Conservation (phyloP, 139 green algal genomes). For the Volvox reticuliferus region DNA sequence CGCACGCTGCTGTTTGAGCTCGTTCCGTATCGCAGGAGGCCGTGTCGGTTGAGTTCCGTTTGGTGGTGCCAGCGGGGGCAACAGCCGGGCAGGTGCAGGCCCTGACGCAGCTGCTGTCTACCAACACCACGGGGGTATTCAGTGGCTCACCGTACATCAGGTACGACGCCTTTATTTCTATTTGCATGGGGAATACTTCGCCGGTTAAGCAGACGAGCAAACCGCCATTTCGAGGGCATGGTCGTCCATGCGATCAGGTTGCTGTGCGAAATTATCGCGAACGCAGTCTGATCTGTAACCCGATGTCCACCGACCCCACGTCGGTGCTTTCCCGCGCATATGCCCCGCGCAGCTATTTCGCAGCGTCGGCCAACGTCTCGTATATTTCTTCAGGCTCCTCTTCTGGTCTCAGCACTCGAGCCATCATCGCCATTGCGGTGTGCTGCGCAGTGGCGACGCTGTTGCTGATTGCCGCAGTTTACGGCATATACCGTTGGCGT, state of each 20-base stretch:
- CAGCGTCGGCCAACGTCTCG: neutral
- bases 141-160: neutral
- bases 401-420: neutral
- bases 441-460: neutral
- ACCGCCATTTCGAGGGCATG: neutral
- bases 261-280: neutral
- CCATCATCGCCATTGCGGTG: neutral
- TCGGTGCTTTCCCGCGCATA: neutral
- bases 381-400: neutral
- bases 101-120: neutral
- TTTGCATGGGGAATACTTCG: no score
- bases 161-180: neutral
- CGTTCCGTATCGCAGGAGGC: neutral
- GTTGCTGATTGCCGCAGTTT: neutral
- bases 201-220: neutral
- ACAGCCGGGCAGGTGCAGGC: neutral
- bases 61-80: conserved; percentile 7
- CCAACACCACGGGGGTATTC: conserved; percentile 2
- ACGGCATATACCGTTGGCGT: neutral
- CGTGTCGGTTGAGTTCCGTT: neutral
- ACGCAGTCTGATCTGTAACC: neutral
- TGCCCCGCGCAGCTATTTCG: neutral
- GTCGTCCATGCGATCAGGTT: neutral
- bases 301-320: no score
- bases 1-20: no score